Percentiles rank a stretch among this genome's conserved stretches.
phyloP scores from a whole-genome alignment of 371 early-diverging fungal species.

The Capillidium heterosporum region DNA sequence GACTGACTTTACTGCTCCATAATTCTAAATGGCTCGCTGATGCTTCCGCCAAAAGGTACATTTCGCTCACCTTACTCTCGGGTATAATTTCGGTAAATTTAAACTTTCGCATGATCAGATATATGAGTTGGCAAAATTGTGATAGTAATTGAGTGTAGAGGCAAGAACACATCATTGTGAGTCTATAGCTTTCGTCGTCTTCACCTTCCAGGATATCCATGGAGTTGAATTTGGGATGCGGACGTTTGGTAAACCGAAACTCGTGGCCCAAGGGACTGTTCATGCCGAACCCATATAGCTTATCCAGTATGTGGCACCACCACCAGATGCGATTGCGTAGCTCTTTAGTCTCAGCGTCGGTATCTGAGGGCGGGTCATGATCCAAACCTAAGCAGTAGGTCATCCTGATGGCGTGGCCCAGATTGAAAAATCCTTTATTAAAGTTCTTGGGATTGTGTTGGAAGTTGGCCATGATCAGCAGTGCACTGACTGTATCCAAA shows the following conservation, averaged over 20 bases:
- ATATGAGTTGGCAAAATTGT: background rate
- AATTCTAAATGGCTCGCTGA: no score
- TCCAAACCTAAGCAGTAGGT: background rate
- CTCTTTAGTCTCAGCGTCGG: background rate
- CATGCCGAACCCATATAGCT: background rate
- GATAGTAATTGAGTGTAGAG: background rate
- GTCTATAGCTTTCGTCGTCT: no score
- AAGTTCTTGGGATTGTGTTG: background rate
- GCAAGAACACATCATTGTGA: no score
- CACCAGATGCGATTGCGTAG: background rate
- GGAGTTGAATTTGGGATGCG: background rate
- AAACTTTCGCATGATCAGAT: background rate
- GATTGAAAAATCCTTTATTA: background rate
- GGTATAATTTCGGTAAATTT: slow-evolving; percentile 1
- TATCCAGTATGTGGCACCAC: background rate
- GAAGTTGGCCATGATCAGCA: background rate
- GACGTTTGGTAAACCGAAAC: background rate
- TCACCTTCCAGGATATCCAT: background rate
- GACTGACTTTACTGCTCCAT: no score
- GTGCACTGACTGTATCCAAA: background rate
- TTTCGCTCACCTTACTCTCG: no score
- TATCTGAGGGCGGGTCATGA: background rate
- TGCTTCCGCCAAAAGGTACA: no score
- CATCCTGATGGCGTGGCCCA: background rate
- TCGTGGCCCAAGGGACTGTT: background rate